Evolutionary conservation across 1,139 yeast species (phyloP), one percentile per base, ranked within the genome.

Genomic region (Candida labiduridarum): DNA sequence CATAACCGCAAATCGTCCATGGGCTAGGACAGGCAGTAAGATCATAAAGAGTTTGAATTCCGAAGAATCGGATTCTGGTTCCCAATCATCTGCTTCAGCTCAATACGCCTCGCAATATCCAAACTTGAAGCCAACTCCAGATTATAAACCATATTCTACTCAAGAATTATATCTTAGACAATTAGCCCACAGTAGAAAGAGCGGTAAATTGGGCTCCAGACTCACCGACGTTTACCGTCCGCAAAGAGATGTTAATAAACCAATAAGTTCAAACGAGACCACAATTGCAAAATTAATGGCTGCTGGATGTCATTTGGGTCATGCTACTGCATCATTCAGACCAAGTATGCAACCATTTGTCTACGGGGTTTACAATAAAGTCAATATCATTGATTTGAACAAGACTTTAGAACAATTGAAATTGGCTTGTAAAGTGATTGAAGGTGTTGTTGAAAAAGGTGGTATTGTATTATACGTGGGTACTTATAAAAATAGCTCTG

Each of bases 301-400:
- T 4, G 90, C 98, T 0, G 98, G 97, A 43, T 94, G 94, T 47
- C 99, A 94, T 68, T 74, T 94, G 59, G 99, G 99, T 29, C 97
- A 94, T 62, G 81, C 96, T 4, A 87, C 85, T 36, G 76, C 89
- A 4, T 73, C 86, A 58, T 87, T 89, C 82, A 84, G 96, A 60
- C 84, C 94, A n/a, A 80, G 87, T 34, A 89, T 92, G 43, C 96
- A 91, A 67, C 95, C 96, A 11, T 94, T 78, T 66, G 80, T 94
- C 47, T 87, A 87, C 62, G 99, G 98, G 51, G 86, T 82, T 57
- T 90, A 95, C 59, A 85, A 90, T 56, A 97, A 95, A 14, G 79
- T 94, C 50, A 96, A 91, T 66, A 81, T 94, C 53, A 92, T 94
- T 59, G 96, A 92, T 66, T 76, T 92, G 58, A 94, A 92, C 59